phyloP scores from a whole-genome alignment of 2,329 filamentous ascomycete species.

The Colletotrichum zoysiae region DNA sequence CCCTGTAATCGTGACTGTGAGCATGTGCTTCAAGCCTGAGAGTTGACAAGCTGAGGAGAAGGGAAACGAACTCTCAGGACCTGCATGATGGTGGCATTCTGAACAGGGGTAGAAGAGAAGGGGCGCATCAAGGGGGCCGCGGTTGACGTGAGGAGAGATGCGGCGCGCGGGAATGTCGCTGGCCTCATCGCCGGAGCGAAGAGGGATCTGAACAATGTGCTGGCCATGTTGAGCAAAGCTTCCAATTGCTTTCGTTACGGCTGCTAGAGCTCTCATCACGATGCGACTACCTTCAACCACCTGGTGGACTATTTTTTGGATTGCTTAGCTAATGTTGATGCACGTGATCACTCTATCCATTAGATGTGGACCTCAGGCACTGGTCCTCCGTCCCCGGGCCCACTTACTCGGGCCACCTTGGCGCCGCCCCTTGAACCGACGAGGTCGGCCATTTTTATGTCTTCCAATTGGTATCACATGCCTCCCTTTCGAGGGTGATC shows the following conservation, averaged over 20 bases:
- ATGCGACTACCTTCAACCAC: constrained; percentile 13
- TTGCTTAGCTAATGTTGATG: constrained; percentile 22
- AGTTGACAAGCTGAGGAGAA: not conserved
- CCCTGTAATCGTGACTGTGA: constrained; percentile 59
- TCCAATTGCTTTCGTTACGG: constrained; percentile 31
- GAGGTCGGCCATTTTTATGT: constrained; percentile 15
- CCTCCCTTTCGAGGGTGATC: constrained; percentile 24
- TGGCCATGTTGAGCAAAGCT: constrained; percentile 47
- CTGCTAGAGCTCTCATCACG: constrained; percentile 9
- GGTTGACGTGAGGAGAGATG: constrained; percentile 39
- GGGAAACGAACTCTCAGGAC: constrained; percentile 67
- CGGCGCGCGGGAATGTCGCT: constrained; percentile 38
- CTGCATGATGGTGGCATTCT: constrained; percentile 78
- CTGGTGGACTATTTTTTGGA: constrained; percentile 19
- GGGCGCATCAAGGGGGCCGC: constrained; percentile 50
- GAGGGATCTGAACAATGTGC: constrained; percentile 52
- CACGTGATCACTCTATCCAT: not conserved
- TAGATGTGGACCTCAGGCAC: constrained; percentile 3
- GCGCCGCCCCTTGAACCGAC: constrained; percentile 21
- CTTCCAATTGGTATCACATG: constrained; percentile 32
- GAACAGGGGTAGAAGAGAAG: constrained; percentile 70
- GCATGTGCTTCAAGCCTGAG: not conserved
- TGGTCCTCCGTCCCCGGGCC: constrained; percentile 34
- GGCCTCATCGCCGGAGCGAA: constrained; percentile 49
- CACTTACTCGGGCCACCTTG: constrained; percentile 27